Conservation (phyloP, 352 stramenopile species). For the Pythium plurisporium region DNA sequence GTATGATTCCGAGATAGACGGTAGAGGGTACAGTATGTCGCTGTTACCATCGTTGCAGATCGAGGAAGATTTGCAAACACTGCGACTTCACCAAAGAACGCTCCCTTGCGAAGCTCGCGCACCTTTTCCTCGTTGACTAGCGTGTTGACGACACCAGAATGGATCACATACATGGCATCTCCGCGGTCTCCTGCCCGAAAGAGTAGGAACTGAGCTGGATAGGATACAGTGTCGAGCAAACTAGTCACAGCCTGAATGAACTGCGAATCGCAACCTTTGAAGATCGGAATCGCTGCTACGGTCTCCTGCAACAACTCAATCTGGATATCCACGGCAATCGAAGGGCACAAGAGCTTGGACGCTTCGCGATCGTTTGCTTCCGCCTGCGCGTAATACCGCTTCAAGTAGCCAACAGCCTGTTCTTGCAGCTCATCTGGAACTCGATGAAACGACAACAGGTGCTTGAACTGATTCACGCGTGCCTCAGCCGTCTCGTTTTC, state of each 20-base stretch:
- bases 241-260: conserved; percentile 64
- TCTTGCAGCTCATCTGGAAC: conserved; percentile 45
- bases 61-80: conserved; percentile 53
- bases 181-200: conserved; percentile 46
- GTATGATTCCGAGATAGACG: conserved; percentile 49
- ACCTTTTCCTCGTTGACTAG: conserved; percentile 54
- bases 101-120: conserved; percentile 48
- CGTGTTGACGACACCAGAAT: conserved; percentile 56
- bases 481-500: conserved; percentile 44
- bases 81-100: conserved; percentile 63
- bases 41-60: conserved; percentile 47
- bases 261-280: conserved; percentile 48
- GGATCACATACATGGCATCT: conserved; percentile 69
- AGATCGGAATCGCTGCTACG: conserved; percentile 53
- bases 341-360: conserved; percentile 52
- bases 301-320: conserved; percentile 56
- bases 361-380: conserved; percentile 66
- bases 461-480: conserved; percentile 67
- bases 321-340: conserved; percentile 60
- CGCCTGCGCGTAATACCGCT: conserved; percentile 45
- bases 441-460: conserved; percentile 63
- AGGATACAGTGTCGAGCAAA: conserved; percentile 54
- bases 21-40: conserved; percentile 62
- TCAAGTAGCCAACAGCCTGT: conserved; percentile 52
- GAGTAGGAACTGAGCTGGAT: conserved; percentile 44